phyloP scores from a whole-genome alignment of 306 rosid genomes.

The Sesbania bispinosa region DNA sequence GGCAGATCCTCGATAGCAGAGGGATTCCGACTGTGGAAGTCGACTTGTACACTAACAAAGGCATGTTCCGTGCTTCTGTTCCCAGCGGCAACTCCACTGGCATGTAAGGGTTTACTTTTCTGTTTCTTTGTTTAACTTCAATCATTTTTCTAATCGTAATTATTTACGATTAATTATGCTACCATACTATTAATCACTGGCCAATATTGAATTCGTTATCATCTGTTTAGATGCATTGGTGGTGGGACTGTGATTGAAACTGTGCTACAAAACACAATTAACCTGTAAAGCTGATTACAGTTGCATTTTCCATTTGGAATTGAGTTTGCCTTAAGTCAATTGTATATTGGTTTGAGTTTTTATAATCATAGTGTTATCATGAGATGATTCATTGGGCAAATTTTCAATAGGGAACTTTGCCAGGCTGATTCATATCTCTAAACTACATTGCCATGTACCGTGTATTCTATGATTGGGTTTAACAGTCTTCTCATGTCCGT shows the following conservation, averaged over 20 bases:
- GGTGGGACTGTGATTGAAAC: not conserved
- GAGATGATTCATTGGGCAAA: not conserved
- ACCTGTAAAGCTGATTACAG: not conserved
- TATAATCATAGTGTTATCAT: not conserved
- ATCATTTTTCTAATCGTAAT: not conserved
- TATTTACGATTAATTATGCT: not conserved
- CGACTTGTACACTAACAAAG: constrained; percentile 78
- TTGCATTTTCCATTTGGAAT: not conserved
- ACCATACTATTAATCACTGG: not conserved
- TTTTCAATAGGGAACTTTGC: not conserved
- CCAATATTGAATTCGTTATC: not conserved
- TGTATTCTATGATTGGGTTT: constrained; percentile 4
- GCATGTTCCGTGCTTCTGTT: constrained; percentile 79
- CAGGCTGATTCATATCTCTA: not conserved
- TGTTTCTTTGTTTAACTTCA: not conserved
- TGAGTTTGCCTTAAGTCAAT: not conserved
- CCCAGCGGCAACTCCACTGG: constrained; percentile 77
- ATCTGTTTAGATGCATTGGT: not conserved
- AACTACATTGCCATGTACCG: not conserved
- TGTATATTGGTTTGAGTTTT: not conserved
- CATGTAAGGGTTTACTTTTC: constrained; percentile 41
- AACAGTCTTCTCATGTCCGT: not conserved
- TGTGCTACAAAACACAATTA: not conserved
- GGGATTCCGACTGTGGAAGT: constrained; percentile 97
- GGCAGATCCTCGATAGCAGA: constrained; percentile 98